Percentiles rank a stretch among this genome's conserved stretches.
These are phyloP conservation scores for Lactarius sp. DNA, from an alignment of 768 basidiomycete species.

Conservation along the genomic window DNA sequence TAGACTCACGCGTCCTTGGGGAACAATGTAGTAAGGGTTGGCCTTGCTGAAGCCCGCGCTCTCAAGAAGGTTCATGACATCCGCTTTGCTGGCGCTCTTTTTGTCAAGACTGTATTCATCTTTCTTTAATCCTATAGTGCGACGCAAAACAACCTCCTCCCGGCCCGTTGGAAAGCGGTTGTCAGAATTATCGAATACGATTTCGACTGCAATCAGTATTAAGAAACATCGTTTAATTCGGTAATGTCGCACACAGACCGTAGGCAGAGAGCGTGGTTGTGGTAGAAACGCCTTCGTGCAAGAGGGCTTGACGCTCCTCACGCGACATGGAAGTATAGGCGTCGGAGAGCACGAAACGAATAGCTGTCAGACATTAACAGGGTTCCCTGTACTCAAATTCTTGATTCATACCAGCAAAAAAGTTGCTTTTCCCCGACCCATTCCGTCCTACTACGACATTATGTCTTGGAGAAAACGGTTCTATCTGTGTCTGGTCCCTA, in stretches of 20 bases:
- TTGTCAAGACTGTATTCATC: conserved; percentile 97
- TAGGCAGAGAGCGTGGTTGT: conserved; percentile 89
- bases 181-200: conserved; percentile 93
- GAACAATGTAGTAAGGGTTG: conserved; percentile 99
- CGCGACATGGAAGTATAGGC: conserved; percentile 94
- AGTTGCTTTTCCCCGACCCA: conserved; percentile 98
- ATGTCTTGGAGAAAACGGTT: conserved; percentile 89
- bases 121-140: conserved; percentile 97
- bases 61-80: conserved; percentile 96
- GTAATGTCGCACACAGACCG: conserved; percentile 43
- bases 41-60: conserved; percentile 95
- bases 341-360: conserved; percentile 96
- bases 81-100: conserved; percentile 93
- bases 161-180: conserved; percentile 90
- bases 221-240: not conserved
- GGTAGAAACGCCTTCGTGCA: conserved; percentile 89
- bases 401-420: conserved; percentile 75
- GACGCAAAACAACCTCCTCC: conserved; percentile 79
- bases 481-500: conserved; percentile 85
- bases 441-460: conserved; percentile 98
- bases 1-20: conserved; percentile 83
- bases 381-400: not conserved
- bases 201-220: conserved; percentile 56
- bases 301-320: conserved; percentile 87
- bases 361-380: conserved; percentile 48